A percentile compares a stretch with the other conserved stretches of the same genome.
Conservation (phyloP, 441 rosid species). For the Populus hybrid region DNA sequence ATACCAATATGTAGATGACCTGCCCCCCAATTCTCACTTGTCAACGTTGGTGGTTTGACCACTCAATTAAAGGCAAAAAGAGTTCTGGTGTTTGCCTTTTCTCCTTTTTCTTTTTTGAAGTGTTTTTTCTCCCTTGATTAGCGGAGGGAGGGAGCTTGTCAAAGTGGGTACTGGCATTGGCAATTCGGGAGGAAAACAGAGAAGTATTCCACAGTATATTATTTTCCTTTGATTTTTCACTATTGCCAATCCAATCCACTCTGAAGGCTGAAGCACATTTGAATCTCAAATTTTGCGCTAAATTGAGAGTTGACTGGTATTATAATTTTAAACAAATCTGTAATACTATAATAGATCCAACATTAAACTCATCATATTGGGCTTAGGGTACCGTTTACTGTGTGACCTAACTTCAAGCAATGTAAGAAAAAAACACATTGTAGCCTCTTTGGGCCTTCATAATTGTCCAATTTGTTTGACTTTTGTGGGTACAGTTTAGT, state of each 20-base stretch:
- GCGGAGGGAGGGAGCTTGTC: neutral
- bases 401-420: neutral
- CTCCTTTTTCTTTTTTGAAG: neutral
- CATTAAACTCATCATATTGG: neutral
- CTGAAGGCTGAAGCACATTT: neutral
- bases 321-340: too few relatives aligned
- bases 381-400: neutral
- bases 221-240: neutral
- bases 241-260: neutral
- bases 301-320: neutral
- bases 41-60: conserved; percentile 8
- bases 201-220: neutral
- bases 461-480: neutral
- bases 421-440: neutral
- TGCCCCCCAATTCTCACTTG: neutral
- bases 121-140: conserved; percentile 12
- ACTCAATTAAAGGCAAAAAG: neutral
- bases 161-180: neutral
- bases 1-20: neutral
- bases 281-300: neutral
- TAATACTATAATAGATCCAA: neutral
- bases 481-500: neutral
- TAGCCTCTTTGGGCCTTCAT: neutral
- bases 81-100: neutral
- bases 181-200: neutral